These are phyloP conservation scores for Alternaria infectoria DNA, from an alignment of 2,329 filamentous ascomycete genomes.

Conservation along the genomic window DNA sequence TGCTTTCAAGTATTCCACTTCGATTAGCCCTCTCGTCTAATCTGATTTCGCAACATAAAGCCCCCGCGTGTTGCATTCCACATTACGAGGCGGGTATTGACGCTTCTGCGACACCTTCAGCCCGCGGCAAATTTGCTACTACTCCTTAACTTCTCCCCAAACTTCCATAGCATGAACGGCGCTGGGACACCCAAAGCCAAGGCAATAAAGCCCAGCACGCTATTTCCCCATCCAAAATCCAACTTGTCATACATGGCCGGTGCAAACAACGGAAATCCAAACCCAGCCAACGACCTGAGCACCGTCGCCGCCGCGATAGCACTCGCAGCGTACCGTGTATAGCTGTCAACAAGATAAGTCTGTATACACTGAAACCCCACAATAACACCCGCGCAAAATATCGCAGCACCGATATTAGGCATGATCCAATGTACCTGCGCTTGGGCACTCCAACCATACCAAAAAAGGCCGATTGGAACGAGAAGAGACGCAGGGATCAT, in stretches of 20 bases:
- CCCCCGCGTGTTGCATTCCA: neutral
- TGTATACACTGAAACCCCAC: constrained; percentile 53
- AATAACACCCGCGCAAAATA: constrained; percentile 58
- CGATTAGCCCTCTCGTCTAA: neutral
- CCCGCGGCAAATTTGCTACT: constrained; percentile 59
- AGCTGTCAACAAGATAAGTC: constrained; percentile 55
- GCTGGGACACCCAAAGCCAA: constrained; percentile 53
- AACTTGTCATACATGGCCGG: constrained; percentile 49
- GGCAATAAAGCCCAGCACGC: constrained; percentile 46
- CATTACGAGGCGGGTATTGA: neutral
- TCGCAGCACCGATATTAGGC: constrained; percentile 60
- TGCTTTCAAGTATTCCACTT: neutral
- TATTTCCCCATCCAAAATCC: constrained; percentile 53
- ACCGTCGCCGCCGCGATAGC: constrained; percentile 54
- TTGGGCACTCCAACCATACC: constrained; percentile 65
- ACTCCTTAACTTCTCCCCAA: constrained; percentile 54
- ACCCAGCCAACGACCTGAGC: constrained; percentile 52
- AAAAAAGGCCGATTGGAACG: constrained; percentile 60
- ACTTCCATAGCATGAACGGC: constrained; percentile 60
- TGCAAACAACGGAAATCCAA: constrained; percentile 54
- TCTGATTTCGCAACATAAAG: neutral
- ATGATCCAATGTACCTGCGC: constrained; percentile 60
- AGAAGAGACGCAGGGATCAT: constrained; percentile 61
- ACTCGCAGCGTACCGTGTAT: constrained; percentile 54
- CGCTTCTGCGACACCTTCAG: neutral